A percentile compares a stretch with the other conserved stretches of the same genome.
Conservation (phyloP, 2,329 filamentous ascomycete genomes). For the Penicillium sumatraense region DNA sequence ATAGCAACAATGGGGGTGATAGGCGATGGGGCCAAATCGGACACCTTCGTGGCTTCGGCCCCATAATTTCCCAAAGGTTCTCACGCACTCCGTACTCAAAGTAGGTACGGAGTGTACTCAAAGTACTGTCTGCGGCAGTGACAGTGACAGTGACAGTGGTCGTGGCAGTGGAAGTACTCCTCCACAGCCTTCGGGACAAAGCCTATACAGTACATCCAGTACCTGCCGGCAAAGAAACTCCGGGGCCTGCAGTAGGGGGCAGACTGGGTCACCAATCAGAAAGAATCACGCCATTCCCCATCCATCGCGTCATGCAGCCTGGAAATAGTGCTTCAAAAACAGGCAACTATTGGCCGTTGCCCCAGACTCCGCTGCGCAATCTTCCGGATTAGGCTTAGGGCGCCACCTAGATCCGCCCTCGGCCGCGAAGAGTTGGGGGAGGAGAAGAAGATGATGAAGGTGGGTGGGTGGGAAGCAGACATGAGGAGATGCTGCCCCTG, state of each 20-base stretch:
- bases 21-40: background rate
- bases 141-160: background rate
- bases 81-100: too few relatives aligned
- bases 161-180: background rate
- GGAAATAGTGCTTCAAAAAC: slow-evolving; percentile 32
- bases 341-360: slow-evolving; percentile 26
- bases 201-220: slow-evolving; percentile 5
- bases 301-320: slow-evolving; percentile 40
- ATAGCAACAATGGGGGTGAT: background rate
- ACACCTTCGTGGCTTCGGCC: slow-evolving; percentile 2
- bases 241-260: slow-evolving; percentile 23
- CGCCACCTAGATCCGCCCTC: slow-evolving; percentile 36
- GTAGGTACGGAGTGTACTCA: too few relatives aligned
- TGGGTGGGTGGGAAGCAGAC: too few relatives aligned
- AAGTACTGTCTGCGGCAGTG: background rate
- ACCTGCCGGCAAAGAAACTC: slow-evolving; percentile 20
- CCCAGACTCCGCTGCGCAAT: slow-evolving; percentile 31
- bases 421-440: slow-evolving; percentile 14
- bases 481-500: slow-evolving; percentile 12
- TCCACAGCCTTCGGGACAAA: background rate
- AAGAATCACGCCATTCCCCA: slow-evolving; percentile 30
- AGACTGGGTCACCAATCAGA: slow-evolving; percentile 23
- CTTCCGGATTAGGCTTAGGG: slow-evolving; percentile 31
- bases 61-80: background rate
- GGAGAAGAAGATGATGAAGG: background rate